phyloP scores from a whole-genome alignment of 768 basidiomycete species.

The Termitomyces bulborhizus region DNA sequence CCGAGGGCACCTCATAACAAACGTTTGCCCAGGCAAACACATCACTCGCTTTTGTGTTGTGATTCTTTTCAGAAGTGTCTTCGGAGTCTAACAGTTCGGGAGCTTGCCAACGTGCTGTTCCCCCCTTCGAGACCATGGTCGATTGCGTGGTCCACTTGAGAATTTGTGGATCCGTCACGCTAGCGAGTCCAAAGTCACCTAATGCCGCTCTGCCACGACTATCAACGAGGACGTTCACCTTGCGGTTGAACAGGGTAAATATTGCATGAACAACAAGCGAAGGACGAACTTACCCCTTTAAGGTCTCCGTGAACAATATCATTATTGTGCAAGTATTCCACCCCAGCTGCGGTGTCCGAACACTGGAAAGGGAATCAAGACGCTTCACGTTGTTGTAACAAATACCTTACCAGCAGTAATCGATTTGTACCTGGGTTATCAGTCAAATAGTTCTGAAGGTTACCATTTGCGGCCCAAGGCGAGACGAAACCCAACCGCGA shows the following conservation, averaged over 20 bases:
- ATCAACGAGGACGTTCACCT: not conserved
- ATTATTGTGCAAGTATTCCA: constrained; percentile 3
- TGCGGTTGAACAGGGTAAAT: too few species aligned
- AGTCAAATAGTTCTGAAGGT: not conserved
- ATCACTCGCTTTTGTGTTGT: constrained; percentile 2
- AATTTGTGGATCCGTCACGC: not conserved
- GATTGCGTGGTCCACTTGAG: not conserved
- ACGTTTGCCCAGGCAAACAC: constrained; percentile 1
- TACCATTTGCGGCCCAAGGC: not conserved
- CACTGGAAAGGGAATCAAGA: not conserved
- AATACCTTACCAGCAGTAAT: constrained; percentile 3
- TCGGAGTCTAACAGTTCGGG: not conserved
- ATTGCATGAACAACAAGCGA: not conserved
- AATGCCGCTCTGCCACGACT: not conserved
- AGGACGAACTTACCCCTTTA: not conserved
- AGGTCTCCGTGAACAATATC: constrained; percentile 3
- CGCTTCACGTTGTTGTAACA: too few species aligned
- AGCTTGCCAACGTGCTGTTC: constrained; percentile 2
- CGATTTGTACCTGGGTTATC: not conserved
- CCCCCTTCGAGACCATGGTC: not conserved
- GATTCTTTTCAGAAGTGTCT: not conserved
- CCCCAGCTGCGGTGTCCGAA: not conserved
- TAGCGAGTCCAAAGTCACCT: not conserved
- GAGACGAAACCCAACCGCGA: not conserved
- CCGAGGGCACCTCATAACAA: constrained; percentile 1